phyloP scores from a whole-genome alignment of 257 asterid genomes.

The Nicotiana sylvestris region DNA sequence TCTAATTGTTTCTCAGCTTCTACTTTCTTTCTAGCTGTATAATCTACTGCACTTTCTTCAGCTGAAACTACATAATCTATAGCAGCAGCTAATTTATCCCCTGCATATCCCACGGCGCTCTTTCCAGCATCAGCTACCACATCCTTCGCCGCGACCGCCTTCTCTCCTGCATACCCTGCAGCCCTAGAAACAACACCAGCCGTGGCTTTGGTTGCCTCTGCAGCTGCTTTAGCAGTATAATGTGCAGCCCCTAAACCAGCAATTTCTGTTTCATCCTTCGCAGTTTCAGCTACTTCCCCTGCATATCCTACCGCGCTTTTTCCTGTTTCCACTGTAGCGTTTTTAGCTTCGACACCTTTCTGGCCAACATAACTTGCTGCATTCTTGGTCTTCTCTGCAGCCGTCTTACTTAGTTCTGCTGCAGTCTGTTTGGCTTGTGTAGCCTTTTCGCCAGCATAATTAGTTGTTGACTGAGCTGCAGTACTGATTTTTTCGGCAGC shows the following conservation, averaged over 20 bases:
- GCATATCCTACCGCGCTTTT: conserved; percentile 47
- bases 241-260: conserved; percentile 78
- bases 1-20: conserved; percentile 40
- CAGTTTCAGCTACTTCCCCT: conserved; percentile 41
- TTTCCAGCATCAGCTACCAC: conserved; percentile 60
- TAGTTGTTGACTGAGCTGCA: background rate
- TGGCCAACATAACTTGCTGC: conserved; percentile 39
- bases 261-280: conserved; percentile 49
- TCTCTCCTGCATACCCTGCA: conserved; percentile 48
- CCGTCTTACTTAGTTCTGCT: conserved; percentile 14
- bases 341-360: conserved; percentile 40
- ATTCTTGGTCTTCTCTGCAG: conserved; percentile 13
- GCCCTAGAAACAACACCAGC: conserved; percentile 44
- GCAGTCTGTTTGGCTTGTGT: background rate
- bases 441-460: background rate
- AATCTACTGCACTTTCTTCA: conserved; percentile 58
- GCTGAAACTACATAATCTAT: conserved; percentile 49
- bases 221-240: conserved; percentile 50
- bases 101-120: conserved; percentile 30
- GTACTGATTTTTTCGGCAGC: conserved; percentile 12
- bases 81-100: conserved; percentile 46
- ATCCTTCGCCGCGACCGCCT: conserved; percentile 41
- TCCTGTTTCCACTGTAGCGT: conserved; percentile 37
- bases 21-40: conserved; percentile 55
- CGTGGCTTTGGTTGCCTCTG: conserved; percentile 45